Evolutionary conservation across 2,329 filamentous ascomycete species (phyloP).

Genomic region (Corinectria fuckeliana): DNA sequence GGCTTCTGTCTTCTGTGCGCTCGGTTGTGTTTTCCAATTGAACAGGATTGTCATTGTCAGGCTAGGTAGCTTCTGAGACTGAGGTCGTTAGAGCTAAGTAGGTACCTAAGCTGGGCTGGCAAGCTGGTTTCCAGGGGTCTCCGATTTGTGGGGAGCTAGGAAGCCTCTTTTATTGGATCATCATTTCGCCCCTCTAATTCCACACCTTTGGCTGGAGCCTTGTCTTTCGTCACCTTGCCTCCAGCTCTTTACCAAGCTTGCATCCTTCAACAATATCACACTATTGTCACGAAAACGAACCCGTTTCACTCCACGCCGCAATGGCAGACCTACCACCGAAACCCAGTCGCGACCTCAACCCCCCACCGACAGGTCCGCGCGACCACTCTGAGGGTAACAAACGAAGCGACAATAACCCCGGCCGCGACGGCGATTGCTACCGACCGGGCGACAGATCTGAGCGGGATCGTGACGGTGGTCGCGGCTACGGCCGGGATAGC

Average conservation of each 20-base stretch:
- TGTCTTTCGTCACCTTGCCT: slow-evolving; percentile 6
- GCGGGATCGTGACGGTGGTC: background rate
- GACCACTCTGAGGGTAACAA: slow-evolving; percentile 2
- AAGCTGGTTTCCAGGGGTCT: background rate
- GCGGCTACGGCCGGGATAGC: background rate
- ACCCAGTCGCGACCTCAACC: slow-evolving; percentile 11
- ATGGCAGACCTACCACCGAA: slow-evolving; percentile 17
- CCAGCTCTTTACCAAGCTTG: background rate
- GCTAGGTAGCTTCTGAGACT: background rate
- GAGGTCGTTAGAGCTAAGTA: background rate
- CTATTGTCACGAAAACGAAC: background rate
- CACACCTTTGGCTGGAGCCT: slow-evolving; percentile 2
- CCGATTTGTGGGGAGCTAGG: slow-evolving; percentile 6
- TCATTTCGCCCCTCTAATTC: background rate
- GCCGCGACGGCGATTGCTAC: slow-evolving; percentile 1
- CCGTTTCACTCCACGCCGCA: background rate
- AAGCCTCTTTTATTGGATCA: background rate
- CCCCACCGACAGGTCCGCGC: slow-evolving; percentile 7
- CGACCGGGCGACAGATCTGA: slow-evolving; percentile 11
- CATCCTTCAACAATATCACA: slow-evolving; percentile 3
- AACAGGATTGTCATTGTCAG: background rate
- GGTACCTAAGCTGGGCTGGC: background rate
- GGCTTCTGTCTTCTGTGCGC: background rate
- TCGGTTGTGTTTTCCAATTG: background rate
- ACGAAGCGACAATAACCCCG: slow-evolving; percentile 2